phyloP scores from a whole-genome alignment of 208 protist genomes.

The Wallacemonas sp. region DNA sequence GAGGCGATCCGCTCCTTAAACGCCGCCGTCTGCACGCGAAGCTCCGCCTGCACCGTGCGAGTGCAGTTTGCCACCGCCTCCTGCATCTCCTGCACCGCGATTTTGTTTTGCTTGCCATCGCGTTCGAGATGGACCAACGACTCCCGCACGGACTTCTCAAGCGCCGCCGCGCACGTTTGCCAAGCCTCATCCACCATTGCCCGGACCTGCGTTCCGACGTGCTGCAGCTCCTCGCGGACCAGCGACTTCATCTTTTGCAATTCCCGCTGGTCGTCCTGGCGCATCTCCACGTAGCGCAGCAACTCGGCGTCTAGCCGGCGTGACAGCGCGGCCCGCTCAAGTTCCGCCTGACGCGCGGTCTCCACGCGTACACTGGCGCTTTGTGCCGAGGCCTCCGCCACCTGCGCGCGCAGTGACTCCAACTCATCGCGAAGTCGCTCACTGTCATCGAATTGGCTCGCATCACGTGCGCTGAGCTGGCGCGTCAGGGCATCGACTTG shows the following conservation, averaged over 20 bases:
- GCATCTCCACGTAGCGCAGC: conserved; percentile 67
- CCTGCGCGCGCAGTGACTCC: conserved; percentile 42
- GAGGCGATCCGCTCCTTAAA: conserved; percentile 62
- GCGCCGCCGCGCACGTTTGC: conserved; percentile 32
- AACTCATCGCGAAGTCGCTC: conserved; percentile 70
- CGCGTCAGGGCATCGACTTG: conserved; percentile 55
- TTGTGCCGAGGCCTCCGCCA: conserved; percentile 43
- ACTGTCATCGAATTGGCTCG: conserved; percentile 35
- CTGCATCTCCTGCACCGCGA: conserved; percentile 36
- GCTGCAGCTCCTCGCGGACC: conserved; percentile 31
- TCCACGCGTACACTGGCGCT: conserved; percentile 53
- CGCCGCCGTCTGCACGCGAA: conserved; percentile 35
- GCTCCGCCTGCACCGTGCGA: conserved; percentile 48
- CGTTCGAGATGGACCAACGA: conserved; percentile 32
- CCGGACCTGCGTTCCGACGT: conserved; percentile 23
- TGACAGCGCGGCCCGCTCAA: conserved; percentile 42
- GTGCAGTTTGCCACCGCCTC: conserved; percentile 46
- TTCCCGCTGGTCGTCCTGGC: conserved; percentile 54
- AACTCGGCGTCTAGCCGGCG: conserved; percentile 72
- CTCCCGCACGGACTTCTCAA: conserved; percentile 42
- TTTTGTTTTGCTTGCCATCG: conserved; percentile 31
- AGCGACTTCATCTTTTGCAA: conserved; percentile 27
- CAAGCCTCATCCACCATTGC: conserved; percentile 55
- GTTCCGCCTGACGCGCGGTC: conserved; percentile 54
- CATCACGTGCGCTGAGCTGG: conserved; percentile 27